Evolutionary conservation across 2,329 filamentous ascomycete genomes (phyloP), one percentile per base, ranked within the genome.

Genomic region (Monilinia polystroma): DNA sequence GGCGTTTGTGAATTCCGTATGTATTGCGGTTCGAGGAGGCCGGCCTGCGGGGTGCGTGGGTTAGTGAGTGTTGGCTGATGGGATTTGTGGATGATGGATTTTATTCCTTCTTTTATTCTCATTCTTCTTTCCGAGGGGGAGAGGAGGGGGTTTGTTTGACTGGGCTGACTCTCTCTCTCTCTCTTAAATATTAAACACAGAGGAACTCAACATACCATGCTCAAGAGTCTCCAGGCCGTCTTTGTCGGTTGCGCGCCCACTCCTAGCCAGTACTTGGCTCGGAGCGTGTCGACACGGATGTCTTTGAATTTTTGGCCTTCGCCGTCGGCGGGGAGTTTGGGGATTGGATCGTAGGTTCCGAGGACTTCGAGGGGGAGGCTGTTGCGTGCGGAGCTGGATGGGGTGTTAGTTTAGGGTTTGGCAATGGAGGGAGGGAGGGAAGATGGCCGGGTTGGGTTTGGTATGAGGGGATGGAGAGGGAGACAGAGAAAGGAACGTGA

Each of bases 161-260:
- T 29, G 29, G 29, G 29, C 29, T 29, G 29, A 23, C 23, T 29
- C 4, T 29, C 29, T 29, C 29, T 29, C 29, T 29, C 29, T 29
- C 29, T 29, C 2, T 29, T 29, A 3, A 4, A 29, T 29, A 29
- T 29, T 4, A 29, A 29, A 29, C 29, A 29, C 29, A 29, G 29
- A 29, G 29, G 29, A 29, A 29, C 4, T 4, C 35, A 52, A 69
- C 80, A 72, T 67, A 93, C 92, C 91, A 97, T 90, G 66, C 85
- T 86, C 73, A 99, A 81, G 74, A 98, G 79, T 76, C 92, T 85
- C 93, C 93, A 97, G 47, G 90, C 91, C 3, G 91, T 88, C 72
- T 97, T 92, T 70, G 90, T 93, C 12, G 95, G 95, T 80, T 99
- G 95, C 66, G 95, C 95, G 0, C 95, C 95, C 4, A 98, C 94